Evolutionary conservation across 2,329 filamentous ascomycete genomes (phyloP).

Genomic region (Aspergillus sp.): DNA sequence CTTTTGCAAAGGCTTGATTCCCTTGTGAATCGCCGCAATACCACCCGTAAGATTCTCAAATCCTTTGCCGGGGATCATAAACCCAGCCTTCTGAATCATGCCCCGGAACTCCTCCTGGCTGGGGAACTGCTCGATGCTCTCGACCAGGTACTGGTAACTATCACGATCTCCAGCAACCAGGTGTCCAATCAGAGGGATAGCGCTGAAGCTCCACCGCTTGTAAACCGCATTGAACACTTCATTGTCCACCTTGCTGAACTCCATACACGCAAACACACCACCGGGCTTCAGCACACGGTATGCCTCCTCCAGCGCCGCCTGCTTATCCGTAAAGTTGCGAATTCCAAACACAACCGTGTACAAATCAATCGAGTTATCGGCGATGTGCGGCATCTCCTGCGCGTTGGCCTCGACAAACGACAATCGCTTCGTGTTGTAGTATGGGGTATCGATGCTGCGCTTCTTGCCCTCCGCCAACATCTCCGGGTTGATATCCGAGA

Average conservation of each 20-base stretch:
- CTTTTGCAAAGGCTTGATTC: conserved; percentile 74
- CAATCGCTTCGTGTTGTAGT: conserved; percentile 52
- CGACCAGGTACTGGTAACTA: conserved; percentile 96
- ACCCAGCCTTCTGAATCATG: conserved; percentile 62
- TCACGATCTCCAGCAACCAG: conserved; percentile 89
- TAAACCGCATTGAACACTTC: conserved; percentile 78
- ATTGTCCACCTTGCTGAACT: conserved; percentile 84
- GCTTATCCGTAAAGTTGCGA: conserved; percentile 92
- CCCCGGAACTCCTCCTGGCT: conserved; percentile 75
- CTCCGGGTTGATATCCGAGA: conserved; percentile 91
- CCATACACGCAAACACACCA: conserved; percentile 91
- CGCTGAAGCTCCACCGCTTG: conserved; percentile 92
- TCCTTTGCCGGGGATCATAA: conserved; percentile 72
- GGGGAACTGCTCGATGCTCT: conserved; percentile 94
- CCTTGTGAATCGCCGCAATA: conserved; percentile 94
- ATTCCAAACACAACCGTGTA: conserved; percentile 99
- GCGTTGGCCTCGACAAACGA: conserved; percentile 87
- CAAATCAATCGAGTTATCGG: conserved; percentile 72
- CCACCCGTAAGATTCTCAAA: conserved; percentile 91
- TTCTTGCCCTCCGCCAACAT: conserved; percentile 89
- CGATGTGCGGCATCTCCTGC: conserved; percentile 63
- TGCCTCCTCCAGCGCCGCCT: conserved; percentile 74
- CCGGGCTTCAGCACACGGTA: conserved; percentile 87
- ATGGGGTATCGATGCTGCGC: conserved; percentile 62
- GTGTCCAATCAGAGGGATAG: conserved; percentile 93